phyloP scores from a whole-genome alignment of 1,139 yeast genomes.

The Citeromyces siamensis region DNA sequence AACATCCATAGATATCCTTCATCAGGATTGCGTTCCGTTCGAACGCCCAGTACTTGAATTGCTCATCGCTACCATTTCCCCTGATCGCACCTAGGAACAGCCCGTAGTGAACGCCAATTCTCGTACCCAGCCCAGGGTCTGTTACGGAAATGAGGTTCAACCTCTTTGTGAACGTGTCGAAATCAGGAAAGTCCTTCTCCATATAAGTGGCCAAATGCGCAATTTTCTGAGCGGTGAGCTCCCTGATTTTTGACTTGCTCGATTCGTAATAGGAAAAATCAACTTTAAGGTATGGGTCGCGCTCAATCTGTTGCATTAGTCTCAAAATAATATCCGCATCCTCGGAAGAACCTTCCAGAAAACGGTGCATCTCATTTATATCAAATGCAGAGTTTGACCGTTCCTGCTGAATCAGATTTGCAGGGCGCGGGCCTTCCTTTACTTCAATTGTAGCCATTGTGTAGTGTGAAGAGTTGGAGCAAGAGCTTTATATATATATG shows the following conservation, averaged over 20 bases:
- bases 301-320: conserved; percentile 31
- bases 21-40: conserved; percentile 58
- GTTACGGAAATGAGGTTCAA: conserved; percentile 28
- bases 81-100: conserved; percentile 31
- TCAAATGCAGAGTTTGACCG: conserved; percentile 25
- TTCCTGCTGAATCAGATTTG: conserved; percentile 23
- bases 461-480: neutral
- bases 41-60: conserved; percentile 60
- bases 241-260: conserved; percentile 29
- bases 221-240: conserved; percentile 29
- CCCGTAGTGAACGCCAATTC: conserved; percentile 40
- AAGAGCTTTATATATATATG: neutral
- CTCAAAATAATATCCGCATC: conserved; percentile 22
- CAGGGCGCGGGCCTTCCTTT: conserved; percentile 25
- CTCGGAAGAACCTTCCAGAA: conserved; percentile 31
- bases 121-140: conserved; percentile 37
- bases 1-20: conserved; percentile 74
- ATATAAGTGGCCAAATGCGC: conserved; percentile 30
- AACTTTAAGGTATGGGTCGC: conserved; percentile 33
- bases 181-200: conserved; percentile 26
- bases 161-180: conserved; percentile 25
- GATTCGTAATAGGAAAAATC: conserved; percentile 27
- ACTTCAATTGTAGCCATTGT: conserved; percentile 5
- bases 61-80: conserved; percentile 41
- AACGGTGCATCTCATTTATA: conserved; percentile 30